Evolutionary conservation across 768 basidiomycete genomes (phyloP), one percentile per base, ranked within the genome.

Genomic region (Hypholoma sublateritium): DNA sequence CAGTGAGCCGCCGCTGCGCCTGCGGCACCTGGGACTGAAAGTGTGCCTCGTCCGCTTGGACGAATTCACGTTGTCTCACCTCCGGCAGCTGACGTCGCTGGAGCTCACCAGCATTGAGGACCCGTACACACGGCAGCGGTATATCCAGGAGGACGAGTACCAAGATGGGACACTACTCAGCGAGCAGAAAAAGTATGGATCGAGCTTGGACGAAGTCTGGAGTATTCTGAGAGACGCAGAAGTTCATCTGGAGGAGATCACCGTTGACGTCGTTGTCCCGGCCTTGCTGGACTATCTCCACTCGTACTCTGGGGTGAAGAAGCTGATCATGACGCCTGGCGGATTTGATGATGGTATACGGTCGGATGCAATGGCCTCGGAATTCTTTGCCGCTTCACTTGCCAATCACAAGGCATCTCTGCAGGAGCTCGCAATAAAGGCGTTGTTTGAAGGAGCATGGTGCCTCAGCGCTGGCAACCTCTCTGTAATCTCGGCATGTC

Each of bases 281-380:
- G 37, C 58, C 1, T 36, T 62, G n/a, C 12, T 43, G 35, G 47
- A 62, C 11, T 62, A 62, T 37, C 46, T 62, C 4, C 21, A 42
- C 17, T 59, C 61, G 2, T 62, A 59, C 36, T 53, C 55, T 1
- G 61, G 61, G 19, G 21, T 62, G 22, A 53, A 47, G 51, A 56
- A 51, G 47, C 37, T 62, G 25, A 12, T 13, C 22, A 17, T 62
- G 25, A 32, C 5, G 3, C 51, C 49, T 22, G 24, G 32, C 7
- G 16, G 9, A 3, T 47, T 57, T n/a, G 22, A 37, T 7, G 49
- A 47, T 12, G 39, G 41, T 4, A 21, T 13, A n/a, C 19, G 28
- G 2, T 56, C 58, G 11, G 58, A 54, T 35, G 42, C 37, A n/a
- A 25, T 44, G 3, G 61, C 58, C 19, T 4, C 16, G 41, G 25